Percentiles rank a stretch among this genome's conserved stretches.
These are phyloP conservation scores for Penicillium sp. DNA, from an alignment of 2,329 filamentous ascomycete genomes.

Conservation along the genomic window DNA sequence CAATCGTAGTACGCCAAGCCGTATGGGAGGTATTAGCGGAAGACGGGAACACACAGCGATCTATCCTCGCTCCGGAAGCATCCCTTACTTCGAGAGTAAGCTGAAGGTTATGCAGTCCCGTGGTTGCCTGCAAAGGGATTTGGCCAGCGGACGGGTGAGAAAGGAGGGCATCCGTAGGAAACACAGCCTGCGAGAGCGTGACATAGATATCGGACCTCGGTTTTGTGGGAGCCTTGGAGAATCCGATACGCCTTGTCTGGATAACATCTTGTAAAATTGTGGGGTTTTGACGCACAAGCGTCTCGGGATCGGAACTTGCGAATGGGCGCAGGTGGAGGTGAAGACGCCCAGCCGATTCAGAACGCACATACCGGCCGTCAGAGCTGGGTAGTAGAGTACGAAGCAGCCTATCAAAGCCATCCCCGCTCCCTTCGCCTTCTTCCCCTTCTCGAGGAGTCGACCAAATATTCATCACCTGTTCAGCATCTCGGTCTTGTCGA, in stretches of 20 bases:
- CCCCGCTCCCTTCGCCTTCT: constrained; percentile 57
- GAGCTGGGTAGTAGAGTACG: constrained; percentile 69
- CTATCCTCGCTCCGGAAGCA: constrained; percentile 73
- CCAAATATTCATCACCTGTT: constrained; percentile 77
- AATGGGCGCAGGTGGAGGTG: constrained; percentile 79
- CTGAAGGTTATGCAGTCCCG: constrained; percentile 72
- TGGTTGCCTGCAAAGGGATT: constrained; percentile 65
- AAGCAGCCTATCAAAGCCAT: constrained; percentile 72
- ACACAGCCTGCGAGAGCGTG: constrained; percentile 73
- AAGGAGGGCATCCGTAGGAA: constrained; percentile 64
- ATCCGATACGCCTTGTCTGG: constrained; percentile 85
- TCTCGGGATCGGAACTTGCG: constrained; percentile 71
- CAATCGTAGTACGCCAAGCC: constrained; percentile 81
- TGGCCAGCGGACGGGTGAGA: constrained; percentile 76
- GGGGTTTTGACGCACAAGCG: constrained; percentile 78
- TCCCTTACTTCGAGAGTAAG: constrained; percentile 85
- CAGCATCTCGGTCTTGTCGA: constrained; percentile 67
- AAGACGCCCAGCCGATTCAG: constrained; percentile 68
- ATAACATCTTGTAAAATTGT: constrained; percentile 78
- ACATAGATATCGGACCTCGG: constrained; percentile 92
- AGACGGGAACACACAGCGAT: constrained; percentile 81
- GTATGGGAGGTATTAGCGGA: constrained; percentile 77
- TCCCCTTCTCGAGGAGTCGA: constrained; percentile 56
- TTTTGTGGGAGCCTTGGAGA: constrained; percentile 85
- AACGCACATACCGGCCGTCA: constrained; percentile 71